Conservation (phyloP, 768 basidiomycete species). For the Pisolithus marmoratus region DNA sequence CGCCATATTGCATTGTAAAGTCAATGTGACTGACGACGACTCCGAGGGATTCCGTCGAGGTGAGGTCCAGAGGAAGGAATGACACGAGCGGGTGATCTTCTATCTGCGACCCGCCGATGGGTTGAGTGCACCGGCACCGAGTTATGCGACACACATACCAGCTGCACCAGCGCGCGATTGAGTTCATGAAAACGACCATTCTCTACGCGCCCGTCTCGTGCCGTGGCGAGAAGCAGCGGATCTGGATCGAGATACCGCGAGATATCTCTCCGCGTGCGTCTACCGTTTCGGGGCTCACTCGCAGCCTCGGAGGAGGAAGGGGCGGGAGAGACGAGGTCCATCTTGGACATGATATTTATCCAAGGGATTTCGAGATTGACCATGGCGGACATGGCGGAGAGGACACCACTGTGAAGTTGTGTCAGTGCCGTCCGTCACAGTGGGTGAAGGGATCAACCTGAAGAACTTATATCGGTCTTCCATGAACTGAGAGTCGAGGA, state of each 20-base stretch:
- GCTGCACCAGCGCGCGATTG: constrained; percentile 90
- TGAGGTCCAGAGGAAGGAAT: constrained; percentile 91
- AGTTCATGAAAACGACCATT: constrained; percentile 89
- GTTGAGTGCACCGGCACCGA: background rate
- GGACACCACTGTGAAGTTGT: constrained; percentile 63
- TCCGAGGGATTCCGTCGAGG: constrained; percentile 84
- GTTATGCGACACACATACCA: constrained; percentile 48
- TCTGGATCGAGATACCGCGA: constrained; percentile 97
- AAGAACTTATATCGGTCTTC: constrained; percentile 99
- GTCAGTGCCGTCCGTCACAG: constrained; percentile 2
- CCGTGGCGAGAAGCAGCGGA: constrained; percentile 72
- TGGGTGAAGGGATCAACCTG: constrained; percentile 40
- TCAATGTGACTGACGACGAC: constrained; percentile 93
- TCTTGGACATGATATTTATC: constrained; percentile 98
- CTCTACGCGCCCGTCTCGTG: constrained; percentile 46
- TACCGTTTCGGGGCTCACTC: constrained; percentile 63
- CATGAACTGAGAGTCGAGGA: constrained; percentile 99
- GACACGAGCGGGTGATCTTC: constrained; percentile 98
- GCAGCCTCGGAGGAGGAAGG: constrained; percentile 25
- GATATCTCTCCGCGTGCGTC: constrained; percentile 71
- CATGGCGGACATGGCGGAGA: constrained; percentile 99
- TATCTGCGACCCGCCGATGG: constrained; percentile 49
- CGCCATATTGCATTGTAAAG: constrained; percentile 97
- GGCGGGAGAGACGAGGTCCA: constrained; percentile 79
- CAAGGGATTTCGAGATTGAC: constrained; percentile 94